Conservation (phyloP, 2,329 filamentous ascomycete species). For the Exophiala aquamarina region DNA sequence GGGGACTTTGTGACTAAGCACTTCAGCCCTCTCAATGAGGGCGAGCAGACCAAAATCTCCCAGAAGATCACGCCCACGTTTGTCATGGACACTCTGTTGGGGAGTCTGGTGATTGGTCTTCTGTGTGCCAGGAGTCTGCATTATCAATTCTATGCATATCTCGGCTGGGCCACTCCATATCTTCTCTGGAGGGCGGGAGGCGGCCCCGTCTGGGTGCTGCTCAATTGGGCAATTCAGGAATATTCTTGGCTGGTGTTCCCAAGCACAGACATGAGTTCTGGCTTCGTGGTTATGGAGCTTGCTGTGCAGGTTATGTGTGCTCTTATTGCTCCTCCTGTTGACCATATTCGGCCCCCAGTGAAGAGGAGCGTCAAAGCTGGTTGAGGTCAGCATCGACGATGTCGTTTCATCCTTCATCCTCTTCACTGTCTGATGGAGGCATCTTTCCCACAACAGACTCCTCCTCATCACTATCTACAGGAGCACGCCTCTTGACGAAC, state of each 20-base stretch:
- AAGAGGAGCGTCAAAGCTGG: conserved; percentile 9
- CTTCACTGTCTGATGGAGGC: conserved; percentile 78
- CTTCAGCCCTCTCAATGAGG: conserved; percentile 30
- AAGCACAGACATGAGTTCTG: conserved; percentile 67
- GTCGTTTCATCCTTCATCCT: conserved; percentile 34
- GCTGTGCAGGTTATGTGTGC: conserved; percentile 57
- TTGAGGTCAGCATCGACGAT: conserved; percentile 4
- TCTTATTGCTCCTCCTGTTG: conserved; percentile 22
- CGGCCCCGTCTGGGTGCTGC: conserved; percentile 66
- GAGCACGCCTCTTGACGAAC: conserved; percentile 64
- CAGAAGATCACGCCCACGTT: conserved; percentile 67
- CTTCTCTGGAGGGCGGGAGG: conserved; percentile 77
- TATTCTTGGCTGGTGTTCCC: conserved; percentile 94
- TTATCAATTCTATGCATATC: conserved; percentile 93
- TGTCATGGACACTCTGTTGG: conserved; percentile 73
- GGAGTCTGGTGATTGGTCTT: conserved; percentile 75
- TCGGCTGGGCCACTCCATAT: conserved; percentile 85
- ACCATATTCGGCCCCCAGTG: conserved; percentile 17
- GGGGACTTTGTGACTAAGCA: conserved; percentile 56
- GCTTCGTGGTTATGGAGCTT: conserved; percentile 69
- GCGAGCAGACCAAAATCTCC: conserved; percentile 32
- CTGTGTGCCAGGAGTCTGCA: conserved; percentile 85
- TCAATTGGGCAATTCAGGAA: conserved; percentile 76
- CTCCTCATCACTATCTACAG: conserved; percentile 68
- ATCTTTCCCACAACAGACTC: conserved; percentile 81